These are phyloP conservation scores for Colletotrichum liriopes DNA, from an alignment of 2,329 filamentous ascomycete genomes.

Conservation along the genomic window DNA sequence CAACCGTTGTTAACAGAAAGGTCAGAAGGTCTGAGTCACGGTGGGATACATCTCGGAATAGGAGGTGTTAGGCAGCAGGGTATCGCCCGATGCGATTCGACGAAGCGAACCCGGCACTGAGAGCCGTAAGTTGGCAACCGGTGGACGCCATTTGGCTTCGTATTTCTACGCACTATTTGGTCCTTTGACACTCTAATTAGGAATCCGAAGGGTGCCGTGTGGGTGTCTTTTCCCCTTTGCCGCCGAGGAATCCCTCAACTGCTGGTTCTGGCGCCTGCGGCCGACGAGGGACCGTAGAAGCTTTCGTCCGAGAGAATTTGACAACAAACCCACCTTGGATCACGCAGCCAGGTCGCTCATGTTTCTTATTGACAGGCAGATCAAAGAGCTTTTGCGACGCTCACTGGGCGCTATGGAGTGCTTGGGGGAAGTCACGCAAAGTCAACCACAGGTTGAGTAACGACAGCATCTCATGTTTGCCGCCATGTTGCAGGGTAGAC, in stretches of 20 bases:
- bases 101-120: not conserved
- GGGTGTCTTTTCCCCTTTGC: not conserved
- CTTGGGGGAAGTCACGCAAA: not conserved
- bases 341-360: not conserved
- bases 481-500: not conserved
- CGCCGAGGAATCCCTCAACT: not conserved
- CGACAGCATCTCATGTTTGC: not conserved
- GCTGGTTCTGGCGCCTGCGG: not conserved
- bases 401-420: not conserved
- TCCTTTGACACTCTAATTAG: not conserved
- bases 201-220: not conserved
- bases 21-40: not conserved
- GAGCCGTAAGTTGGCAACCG: not conserved
- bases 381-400: not conserved
- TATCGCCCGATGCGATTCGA: not conserved
- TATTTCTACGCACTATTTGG: not conserved
- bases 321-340: not conserved
- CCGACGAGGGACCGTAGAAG: not conserved
- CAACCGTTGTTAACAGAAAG: not conserved
- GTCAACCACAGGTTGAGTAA: not conserved
- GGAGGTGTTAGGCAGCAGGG: not conserved
- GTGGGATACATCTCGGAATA: not conserved
- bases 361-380: too few species aligned
- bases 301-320: not conserved
- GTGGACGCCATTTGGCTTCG: not conserved